Percentiles rank a stretch among this genome's conserved stretches.
phyloP scores from a whole-genome alignment of 2,329 filamentous ascomycete species.

The Penicillium corylophilum region DNA sequence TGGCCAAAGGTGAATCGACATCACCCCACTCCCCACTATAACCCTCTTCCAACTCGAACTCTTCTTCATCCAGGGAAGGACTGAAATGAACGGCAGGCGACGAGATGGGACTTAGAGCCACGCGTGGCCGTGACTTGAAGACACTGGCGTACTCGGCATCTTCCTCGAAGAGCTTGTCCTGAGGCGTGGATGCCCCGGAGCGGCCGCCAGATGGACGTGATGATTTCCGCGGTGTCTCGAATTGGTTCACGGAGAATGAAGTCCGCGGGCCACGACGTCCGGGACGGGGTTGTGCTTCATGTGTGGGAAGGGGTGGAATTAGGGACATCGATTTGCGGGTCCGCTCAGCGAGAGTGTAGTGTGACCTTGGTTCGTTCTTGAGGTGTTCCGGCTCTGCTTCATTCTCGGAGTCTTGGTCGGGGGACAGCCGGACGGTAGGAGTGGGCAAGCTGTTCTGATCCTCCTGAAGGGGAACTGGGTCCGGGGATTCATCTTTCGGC shows the following conservation, averaged over 20 bases:
- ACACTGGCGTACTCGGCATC: slow-evolving; percentile 76
- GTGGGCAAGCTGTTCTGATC: slow-evolving; percentile 4
- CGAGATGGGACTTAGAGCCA: slow-evolving; percentile 69
- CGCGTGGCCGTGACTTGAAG: slow-evolving; percentile 79
- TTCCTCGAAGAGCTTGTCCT: slow-evolving; percentile 68
- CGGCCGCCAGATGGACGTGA: slow-evolving; percentile 14
- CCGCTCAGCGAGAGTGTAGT: slow-evolving; percentile 65
- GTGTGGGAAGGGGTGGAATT: slow-evolving; percentile 42
- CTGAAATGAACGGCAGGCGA: slow-evolving; percentile 41
- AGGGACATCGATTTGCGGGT: slow-evolving; percentile 78
- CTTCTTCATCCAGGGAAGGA: slow-evolving; percentile 24
- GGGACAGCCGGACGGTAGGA: slow-evolving; percentile 13
- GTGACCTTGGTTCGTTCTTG: slow-evolving; percentile 21
- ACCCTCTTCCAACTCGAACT: slow-evolving; percentile 22
- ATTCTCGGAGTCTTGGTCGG: slow-evolving; percentile 3
- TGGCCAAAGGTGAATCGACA: slow-evolving; percentile 24
- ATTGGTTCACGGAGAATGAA: slow-evolving; percentile 56
- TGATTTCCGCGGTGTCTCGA: slow-evolving; percentile 51
- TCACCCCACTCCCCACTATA: slow-evolving; percentile 12
- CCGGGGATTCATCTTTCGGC: not conserved
- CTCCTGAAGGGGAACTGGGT: not conserved
- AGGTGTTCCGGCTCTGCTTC: slow-evolving; percentile 17
- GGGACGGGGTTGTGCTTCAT: slow-evolving; percentile 19
- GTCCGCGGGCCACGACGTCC: slow-evolving; percentile 27
- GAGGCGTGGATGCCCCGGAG: slow-evolving; percentile 51